A percentile compares a stretch with the other conserved stretches of the same genome.
Evolutionary conservation across 106 monocot genomes (phyloP).

Genomic region (Dactylorhiza incarnata): DNA sequence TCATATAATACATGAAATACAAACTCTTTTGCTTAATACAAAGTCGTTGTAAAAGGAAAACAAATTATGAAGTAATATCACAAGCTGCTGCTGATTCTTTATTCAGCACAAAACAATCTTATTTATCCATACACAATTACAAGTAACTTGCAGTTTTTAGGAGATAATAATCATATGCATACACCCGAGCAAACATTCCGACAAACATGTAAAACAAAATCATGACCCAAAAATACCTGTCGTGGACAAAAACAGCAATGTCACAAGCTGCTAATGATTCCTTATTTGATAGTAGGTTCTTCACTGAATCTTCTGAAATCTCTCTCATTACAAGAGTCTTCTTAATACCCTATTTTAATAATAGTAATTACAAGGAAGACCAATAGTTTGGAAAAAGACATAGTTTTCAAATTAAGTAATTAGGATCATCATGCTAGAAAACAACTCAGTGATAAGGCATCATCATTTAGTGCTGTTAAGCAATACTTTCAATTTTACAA

Average conservation of each 20-base stretch:
- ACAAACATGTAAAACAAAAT: background rate
- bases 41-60: no score
- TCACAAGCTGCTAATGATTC: slow-evolving; percentile 89
- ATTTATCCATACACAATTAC: no score
- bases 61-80: no score
- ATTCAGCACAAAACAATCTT: no score
- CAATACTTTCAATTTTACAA: background rate
- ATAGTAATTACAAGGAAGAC: background rate
- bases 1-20: no score
- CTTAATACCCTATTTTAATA: slow-evolving; percentile 39
- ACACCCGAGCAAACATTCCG: no score
- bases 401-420: background rate
- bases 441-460: background rate
- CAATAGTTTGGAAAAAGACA: background rate
- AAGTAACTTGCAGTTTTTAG: no score
- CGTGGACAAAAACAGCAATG: slow-evolving; percentile 79
- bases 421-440: background rate
- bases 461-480: background rate
- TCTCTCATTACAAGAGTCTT: slow-evolving; percentile 92
- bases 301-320: slow-evolving; percentile 79
- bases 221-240: slow-evolving; percentile 43
- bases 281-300: slow-evolving; percentile 48
- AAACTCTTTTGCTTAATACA: no score
- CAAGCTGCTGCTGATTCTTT: no score
- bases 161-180: no score